These are phyloP conservation scores for Saturnispora saitoi DNA, from an alignment of 805 yeast species.

Conservation along the genomic window DNA sequence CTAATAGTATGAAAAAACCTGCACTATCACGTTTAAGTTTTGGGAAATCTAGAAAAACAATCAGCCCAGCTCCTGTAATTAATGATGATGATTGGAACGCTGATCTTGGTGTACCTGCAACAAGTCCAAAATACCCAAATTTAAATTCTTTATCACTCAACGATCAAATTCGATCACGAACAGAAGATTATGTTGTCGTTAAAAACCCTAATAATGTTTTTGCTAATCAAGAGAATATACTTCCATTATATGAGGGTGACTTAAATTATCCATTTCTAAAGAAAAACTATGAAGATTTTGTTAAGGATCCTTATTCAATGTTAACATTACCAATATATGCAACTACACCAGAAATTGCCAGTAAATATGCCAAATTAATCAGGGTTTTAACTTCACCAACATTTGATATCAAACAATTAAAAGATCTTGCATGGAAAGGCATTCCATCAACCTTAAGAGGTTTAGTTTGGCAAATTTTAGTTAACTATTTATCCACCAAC, in stretches of 20 bases:
- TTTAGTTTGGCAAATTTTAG: slow-evolving; percentile 76
- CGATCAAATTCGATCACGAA: background rate
- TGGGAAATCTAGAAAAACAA: background rate
- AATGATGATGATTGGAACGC: slow-evolving; percentile 13
- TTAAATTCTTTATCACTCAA: background rate
- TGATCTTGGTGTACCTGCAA: background rate
- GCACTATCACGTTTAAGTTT: slow-evolving; percentile 6
- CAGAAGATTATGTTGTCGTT: slow-evolving; percentile 2
- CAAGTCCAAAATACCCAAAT: background rate
- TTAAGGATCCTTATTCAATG: slow-evolving; percentile 35
- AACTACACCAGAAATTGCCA: slow-evolving; percentile 31
- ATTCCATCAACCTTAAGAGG: slow-evolving; percentile 77
- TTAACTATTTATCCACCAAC: slow-evolving; percentile 88
- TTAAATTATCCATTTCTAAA: slow-evolving; percentile 20
- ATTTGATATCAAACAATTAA: slow-evolving; percentile 63
- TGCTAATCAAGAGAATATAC: background rate
- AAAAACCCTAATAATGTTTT: slow-evolving; percentile 31
- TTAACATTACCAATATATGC: slow-evolving; percentile 26
- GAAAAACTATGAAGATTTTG: slow-evolving; percentile 29
- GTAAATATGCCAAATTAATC: slow-evolving; percentile 61
- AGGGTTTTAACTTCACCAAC: slow-evolving; percentile 42
- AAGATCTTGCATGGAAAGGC: slow-evolving; percentile 90
- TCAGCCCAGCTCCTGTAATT: background rate
- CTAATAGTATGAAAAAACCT: slow-evolving; percentile 8
- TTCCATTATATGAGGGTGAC: slow-evolving; percentile 12